Base-by-base conservation (phyloP, 2,329 filamentous ascomycete genomes). In the Aaosphaeria pasadenensis region DNA sequence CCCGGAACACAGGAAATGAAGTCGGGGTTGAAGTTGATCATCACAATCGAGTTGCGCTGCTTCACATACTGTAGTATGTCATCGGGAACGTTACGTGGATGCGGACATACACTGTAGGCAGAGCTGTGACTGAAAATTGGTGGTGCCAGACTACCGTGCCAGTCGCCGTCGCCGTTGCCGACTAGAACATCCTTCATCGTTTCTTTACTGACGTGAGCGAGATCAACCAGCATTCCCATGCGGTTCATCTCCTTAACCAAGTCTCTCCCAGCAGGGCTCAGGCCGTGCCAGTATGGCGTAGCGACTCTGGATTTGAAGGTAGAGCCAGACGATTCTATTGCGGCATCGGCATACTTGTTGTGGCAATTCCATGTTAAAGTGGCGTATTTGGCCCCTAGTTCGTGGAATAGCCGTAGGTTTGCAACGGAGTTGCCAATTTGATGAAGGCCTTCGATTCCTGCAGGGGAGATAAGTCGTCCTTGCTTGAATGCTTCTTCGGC, bases 321-420 rank as follows among this genome's bases (percentile, higher is more conserved):
- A 50, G 31, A 42, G 1, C 81, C 77, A 38, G 72, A 62, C 3
- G 17, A 24, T 51, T 85, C 74, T 5, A 91, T 70, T 1, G 90
- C 90, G 4, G 89, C 86, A 66, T 96, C 91, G 39, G 90, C 89
- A 68, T 87, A 96, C 42, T 76, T 79, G 70, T 96, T 96, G 69
- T 94, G 88, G 72, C 91, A 96, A 69, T 94, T 95, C 74, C 95
- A 91, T 1, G 89, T 95, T 11, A 96, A 75, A 0, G 91, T 96
- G 11, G 85, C 84, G 62, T 96, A 96, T 39, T 89, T 84, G 4
- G 91, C 90, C 1, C 91, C 91, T 4, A 95, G 76, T 1, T 78
- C 74, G 67, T 94, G 77, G 69, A 85, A 95, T 17, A 81, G 76
- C 5, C 91, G 83, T 7, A 96, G 76, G 49, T 84, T 89, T 39